phyloP scores from a whole-genome alignment of 768 basidiomycete species.

The Asterophora parasitica region DNA sequence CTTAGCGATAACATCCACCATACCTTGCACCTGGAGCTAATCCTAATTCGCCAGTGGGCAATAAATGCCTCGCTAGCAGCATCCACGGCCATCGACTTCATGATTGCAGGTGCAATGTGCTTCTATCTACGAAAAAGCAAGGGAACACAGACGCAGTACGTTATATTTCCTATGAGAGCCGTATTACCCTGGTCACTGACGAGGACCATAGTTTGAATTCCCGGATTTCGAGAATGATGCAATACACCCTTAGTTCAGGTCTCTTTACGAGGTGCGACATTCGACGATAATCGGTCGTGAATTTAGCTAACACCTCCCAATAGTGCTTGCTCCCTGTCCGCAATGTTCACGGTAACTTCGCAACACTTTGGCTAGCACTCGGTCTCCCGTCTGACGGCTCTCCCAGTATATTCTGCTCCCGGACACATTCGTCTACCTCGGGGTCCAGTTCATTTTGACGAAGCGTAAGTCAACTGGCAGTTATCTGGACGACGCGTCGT shows the following conservation, averaged over 20 bases:
- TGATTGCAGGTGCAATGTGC: conserved; percentile 33
- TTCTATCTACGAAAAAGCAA: conserved; percentile 30
- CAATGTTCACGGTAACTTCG: conserved; percentile 34
- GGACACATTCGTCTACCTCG: conserved; percentile 39
- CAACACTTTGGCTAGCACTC: not conserved
- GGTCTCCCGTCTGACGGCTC: not conserved
- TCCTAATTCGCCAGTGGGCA: conserved; percentile 29
- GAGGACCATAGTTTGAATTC: conserved; percentile 22
- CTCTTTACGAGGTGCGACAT: conserved; percentile 19
- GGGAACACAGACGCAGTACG: conserved; percentile 18
- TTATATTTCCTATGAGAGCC: not conserved
- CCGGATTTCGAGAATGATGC: conserved; percentile 28
- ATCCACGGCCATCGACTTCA: conserved; percentile 39
- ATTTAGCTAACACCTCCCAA: not conserved
- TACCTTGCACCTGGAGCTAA: not conserved
- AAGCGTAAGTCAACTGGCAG: conserved; percentile 30
- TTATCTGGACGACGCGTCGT: not conserved
- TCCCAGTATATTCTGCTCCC: conserved; percentile 38
- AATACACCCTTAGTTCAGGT: conserved; percentile 23
- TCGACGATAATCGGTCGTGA: not conserved
- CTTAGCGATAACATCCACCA: too few species aligned
- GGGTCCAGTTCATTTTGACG: conserved; percentile 38
- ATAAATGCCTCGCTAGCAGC: conserved; percentile 37
- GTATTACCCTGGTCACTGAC: not conserved
- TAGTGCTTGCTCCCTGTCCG: conserved; percentile 41